Evolutionary conservation across 2,329 filamentous ascomycete species (phyloP).

Genomic region (Paraphaeosphaeria minitans): DNA sequence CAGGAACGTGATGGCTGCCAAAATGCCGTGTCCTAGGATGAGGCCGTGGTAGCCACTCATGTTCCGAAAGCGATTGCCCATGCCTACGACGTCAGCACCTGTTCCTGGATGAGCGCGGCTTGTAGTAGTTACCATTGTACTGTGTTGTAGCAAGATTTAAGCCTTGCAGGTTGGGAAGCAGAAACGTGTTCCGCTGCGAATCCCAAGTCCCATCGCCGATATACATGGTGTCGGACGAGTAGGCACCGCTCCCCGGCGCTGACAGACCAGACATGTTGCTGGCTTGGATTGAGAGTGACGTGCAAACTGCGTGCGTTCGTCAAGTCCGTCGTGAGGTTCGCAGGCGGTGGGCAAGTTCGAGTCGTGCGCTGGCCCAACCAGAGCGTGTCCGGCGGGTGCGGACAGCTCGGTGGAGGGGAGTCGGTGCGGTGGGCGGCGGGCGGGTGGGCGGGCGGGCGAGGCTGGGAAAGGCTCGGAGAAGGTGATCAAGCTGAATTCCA

Average conservation of each 20-base stretch:
- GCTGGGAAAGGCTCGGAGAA: not conserved
- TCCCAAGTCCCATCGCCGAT: conserved; percentile 88
- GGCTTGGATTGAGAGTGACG: conserved; percentile 4
- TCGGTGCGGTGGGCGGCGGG: not conserved
- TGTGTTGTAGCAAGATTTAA: conserved; percentile 81
- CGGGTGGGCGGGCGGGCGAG: not conserved
- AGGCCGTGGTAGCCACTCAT: conserved; percentile 72
- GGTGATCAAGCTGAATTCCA: not conserved
- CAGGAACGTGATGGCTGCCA: conserved; percentile 76
- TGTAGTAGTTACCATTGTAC: conserved; percentile 71
- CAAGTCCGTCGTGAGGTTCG: not conserved
- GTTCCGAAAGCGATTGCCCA: conserved; percentile 78
- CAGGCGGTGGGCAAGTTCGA: not conserved
- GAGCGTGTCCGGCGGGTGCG: conserved; percentile 3
- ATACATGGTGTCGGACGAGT: conserved; percentile 73
- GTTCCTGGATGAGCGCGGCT: not conserved
- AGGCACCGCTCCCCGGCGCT: conserved; percentile 72
- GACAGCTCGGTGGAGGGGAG: conserved; percentile 11
- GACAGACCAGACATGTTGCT: conserved; percentile 56
- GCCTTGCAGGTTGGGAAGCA: conserved; percentile 77
- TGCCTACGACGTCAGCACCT: conserved; percentile 59
- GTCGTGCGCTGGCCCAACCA: conserved; percentile 7
- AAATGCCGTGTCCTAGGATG: conserved; percentile 71
- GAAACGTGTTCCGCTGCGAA: conserved; percentile 74
- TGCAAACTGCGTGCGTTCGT: not conserved